Base-by-base conservation (phyloP, 805 yeast genomes). In the Yarrowia keelungensis region DNA sequence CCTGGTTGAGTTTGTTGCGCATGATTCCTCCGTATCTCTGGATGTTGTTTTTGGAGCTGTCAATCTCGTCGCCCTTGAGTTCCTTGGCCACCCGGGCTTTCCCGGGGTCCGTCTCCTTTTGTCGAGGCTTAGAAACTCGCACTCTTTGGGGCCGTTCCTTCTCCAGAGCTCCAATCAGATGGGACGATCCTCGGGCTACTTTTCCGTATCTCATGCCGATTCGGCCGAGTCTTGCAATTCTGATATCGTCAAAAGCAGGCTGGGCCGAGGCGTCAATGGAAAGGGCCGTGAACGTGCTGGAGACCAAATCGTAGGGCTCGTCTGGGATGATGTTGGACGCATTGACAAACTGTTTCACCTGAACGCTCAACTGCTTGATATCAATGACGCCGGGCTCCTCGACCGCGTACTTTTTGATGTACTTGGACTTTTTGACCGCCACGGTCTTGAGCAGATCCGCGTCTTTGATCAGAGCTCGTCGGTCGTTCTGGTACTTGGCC, bases 391-490 rank as follows among this genome's bases (percentile, higher is more conserved):
- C 64, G 11, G 64, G 64, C 15, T 56, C 50, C 2, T 26, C 49
- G 10, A 42, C 32, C 49, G 64, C 64, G 64, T 42, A 59, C 51
- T 59, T 26, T 19, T 42, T 41, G 41, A 59, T 45, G 15, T 59
- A 51, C 45, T 59, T 59, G 50, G 65, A 45, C 32, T 59, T 59
- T 14, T 59, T 59, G 19, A n/a, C 11, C 9, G 65, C 39, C 26
- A 59, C 11, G 3, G 22, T 32, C 11, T 43, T 41, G 9, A 59
- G 32, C 32, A 59, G 51, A 8, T 43, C 51, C 5, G 65, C 50
- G 35, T 59, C 65, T 35, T 59, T 59, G 65, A 59, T 45, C 14
- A 59, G 42, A 10, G 65, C 65, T 45, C 65, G 45, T 14, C 65
- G 65, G 51, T 59, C 65, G 14, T 59, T 51, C 9, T 59, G 8